Evolutionary conservation across 139 green algal species (phyloP), one percentile per base, ranked within the genome.

Genomic region (Tetraselmis striata): DNA sequence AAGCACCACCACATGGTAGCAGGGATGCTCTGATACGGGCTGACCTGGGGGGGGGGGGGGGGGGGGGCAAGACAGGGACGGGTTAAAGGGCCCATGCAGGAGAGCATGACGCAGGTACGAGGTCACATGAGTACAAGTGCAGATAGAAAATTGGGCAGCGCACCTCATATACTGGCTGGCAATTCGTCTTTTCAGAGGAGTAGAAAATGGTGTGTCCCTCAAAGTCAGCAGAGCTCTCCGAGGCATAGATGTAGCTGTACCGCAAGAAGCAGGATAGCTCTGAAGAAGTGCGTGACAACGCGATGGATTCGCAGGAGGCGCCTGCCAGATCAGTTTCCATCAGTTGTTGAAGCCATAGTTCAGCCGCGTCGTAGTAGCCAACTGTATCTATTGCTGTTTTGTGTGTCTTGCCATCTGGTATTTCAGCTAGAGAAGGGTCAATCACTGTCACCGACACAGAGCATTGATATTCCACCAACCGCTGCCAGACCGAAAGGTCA

Each of bases 1-100:
- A 87, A 28, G 74, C 30, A 78, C 79, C 80, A 87, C 84, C 84
- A 87, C 2, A 83, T 80, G 1, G 77, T 78, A 2, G 29, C 80
- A 1, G 84, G 84, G 80, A 87, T 87, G 0, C 32, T 81, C 28
- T 84, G 30, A 76, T 81, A 87, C 2, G 80, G 84, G 22, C 25
- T 81, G n/a, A n/a, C n/a, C n/a, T n/a, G n/a, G n/a, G n/a, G n/a
- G n/a, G n/a, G n/a, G n/a, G n/a, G n/a, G n/a, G n/a, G n/a, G n/a
- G n/a, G n/a, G n/a, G n/a, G n/a, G n/a, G n/a, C n/a, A n/a, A n/a
- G n/a, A n/a, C n/a, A n/a, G n/a, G n/a, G n/a, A n/a, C n/a, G n/a
- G n/a, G n/a, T n/a, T n/a, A n/a, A n/a, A n/a, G n/a, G n/a, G n/a
- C n/a, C n/a, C n/a, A n/a, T n/a, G n/a, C n/a, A n/a, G n/a, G n/a